These are phyloP conservation scores for Xylaria sp. DNA, from an alignment of 2,329 filamentous ascomycete genomes.

Conservation along the genomic window DNA sequence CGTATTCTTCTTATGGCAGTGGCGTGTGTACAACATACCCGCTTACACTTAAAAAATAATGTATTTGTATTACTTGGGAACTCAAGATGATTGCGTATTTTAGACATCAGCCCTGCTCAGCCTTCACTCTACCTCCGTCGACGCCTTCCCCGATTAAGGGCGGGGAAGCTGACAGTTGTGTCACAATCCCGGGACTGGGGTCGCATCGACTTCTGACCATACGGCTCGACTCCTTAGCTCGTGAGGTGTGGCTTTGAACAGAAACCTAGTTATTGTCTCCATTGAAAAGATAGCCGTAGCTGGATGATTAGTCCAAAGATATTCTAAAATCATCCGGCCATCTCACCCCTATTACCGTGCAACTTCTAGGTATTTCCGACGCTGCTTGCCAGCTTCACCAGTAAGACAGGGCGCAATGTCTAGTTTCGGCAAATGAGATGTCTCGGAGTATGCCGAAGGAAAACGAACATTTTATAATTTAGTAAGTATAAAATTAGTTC, in stretches of 20 bases:
- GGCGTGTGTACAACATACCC: slow-evolving; percentile 4
- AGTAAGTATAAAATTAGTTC: slow-evolving; percentile 12
- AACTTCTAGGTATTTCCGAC: background rate
- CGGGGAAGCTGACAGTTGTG: slow-evolving; percentile 14
- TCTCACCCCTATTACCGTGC: background rate
- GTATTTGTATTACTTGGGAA: slow-evolving; percentile 25
- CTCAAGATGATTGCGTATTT: slow-evolving; percentile 15
- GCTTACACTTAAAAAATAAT: slow-evolving; percentile 13
- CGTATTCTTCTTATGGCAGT: slow-evolving; percentile 1
- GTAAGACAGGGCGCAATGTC: background rate
- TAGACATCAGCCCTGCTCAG: slow-evolving; percentile 10
- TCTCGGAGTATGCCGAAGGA: background rate
- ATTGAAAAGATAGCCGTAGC: background rate
- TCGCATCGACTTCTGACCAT: background rate
- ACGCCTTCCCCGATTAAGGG: slow-evolving; percentile 4
- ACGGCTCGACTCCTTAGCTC: background rate
- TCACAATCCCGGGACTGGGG: slow-evolving; percentile 17
- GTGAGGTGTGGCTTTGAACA: background rate
- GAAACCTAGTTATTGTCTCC: background rate
- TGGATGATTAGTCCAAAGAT: background rate
- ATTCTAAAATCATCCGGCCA: background rate
- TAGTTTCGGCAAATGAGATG: background rate
- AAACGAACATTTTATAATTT: background rate
- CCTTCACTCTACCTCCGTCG: background rate
- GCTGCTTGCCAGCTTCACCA: background rate